These are phyloP conservation scores for Viridothelium virens DNA, from an alignment of 495 filamentous ascomycete genomes.

Conservation along the genomic window DNA sequence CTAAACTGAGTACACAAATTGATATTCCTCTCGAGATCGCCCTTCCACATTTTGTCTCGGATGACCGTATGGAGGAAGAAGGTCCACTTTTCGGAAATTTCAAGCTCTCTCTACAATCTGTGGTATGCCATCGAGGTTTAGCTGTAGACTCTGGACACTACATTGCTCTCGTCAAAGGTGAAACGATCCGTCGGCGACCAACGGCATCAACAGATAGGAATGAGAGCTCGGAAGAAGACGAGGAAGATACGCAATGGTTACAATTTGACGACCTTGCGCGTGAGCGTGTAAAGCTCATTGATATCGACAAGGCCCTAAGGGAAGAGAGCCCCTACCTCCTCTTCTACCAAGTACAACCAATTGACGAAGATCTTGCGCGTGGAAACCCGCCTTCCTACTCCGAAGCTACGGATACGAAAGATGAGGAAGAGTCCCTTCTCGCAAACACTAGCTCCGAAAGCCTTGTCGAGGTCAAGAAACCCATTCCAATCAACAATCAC, in stretches of 20 bases:
- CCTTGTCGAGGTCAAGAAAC: not conserved
- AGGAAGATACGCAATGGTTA: constrained; percentile 68
- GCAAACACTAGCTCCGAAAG: constrained; percentile 9
- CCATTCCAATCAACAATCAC: not conserved
- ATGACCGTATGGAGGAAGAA: constrained; percentile 58
- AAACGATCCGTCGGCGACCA: constrained; percentile 32
- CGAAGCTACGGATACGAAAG: constrained; percentile 35
- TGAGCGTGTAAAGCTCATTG: constrained; percentile 64
- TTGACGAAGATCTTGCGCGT: constrained; percentile 53
- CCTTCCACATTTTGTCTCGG: constrained; percentile 81
- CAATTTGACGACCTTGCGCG: constrained; percentile 77
- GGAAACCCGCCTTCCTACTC: constrained; percentile 44
- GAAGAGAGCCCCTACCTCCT: constrained; percentile 90
- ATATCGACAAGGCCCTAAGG: constrained; percentile 66
- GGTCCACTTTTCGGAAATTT: constrained; percentile 69
- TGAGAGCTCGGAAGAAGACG: constrained; percentile 25
- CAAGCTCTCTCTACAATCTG: constrained; percentile 79
- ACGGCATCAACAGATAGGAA: constrained; percentile 43
- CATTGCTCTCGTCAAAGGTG: constrained; percentile 66
- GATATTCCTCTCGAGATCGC: constrained; percentile 88
- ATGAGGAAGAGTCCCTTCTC: constrained; percentile 15
- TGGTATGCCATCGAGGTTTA: constrained; percentile 83
- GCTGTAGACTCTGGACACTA: constrained; percentile 92
- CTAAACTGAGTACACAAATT: constrained; percentile 67
- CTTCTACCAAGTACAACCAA: constrained; percentile 89